Percentiles rank a stretch among this genome's conserved stretches.
phyloP scores from a whole-genome alignment of 352 stramenopile genomes.

The Phytophthora pistaciae region DNA sequence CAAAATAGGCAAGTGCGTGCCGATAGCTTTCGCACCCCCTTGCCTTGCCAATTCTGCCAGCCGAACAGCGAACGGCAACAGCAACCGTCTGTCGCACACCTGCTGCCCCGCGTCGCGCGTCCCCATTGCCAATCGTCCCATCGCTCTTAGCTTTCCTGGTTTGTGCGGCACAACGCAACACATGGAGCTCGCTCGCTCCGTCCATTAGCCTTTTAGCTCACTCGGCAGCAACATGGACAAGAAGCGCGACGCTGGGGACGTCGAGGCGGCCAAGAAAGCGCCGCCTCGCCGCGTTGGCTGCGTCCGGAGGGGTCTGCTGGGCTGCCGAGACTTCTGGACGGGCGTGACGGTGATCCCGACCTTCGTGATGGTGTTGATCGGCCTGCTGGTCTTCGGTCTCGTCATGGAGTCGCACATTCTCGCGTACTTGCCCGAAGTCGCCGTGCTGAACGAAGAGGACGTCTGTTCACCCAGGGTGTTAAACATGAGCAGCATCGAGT shows the following conservation, averaged over 20 bases:
- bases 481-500: constrained; percentile 19
- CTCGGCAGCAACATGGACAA: constrained; percentile 1
- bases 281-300: not conserved
- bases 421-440: constrained; percentile 11
- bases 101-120: not conserved
- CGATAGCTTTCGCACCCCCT: not conserved
- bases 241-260: not conserved
- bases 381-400: constrained; percentile 23
- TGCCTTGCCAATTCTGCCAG: not conserved
- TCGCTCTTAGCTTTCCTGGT: not conserved
- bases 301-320: not conserved
- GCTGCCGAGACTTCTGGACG: constrained; percentile 25
- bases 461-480: constrained; percentile 4
- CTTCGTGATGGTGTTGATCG: constrained; percentile 24
- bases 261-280: constrained; percentile 6
- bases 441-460: constrained; percentile 8
- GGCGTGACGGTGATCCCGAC: constrained; percentile 27
- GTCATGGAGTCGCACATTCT: constrained; percentile 30
- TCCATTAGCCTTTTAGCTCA: constrained; percentile 6
- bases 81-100: not conserved
- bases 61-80: not conserved
- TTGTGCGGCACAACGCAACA: not conserved
- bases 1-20: not conserved
- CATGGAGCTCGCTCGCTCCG: not conserved
- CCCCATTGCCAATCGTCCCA: constrained; percentile 1